Evolutionary conservation across 306 rosid genomes (phyloP).

Genomic region (Cucurbita moschata): DNA sequence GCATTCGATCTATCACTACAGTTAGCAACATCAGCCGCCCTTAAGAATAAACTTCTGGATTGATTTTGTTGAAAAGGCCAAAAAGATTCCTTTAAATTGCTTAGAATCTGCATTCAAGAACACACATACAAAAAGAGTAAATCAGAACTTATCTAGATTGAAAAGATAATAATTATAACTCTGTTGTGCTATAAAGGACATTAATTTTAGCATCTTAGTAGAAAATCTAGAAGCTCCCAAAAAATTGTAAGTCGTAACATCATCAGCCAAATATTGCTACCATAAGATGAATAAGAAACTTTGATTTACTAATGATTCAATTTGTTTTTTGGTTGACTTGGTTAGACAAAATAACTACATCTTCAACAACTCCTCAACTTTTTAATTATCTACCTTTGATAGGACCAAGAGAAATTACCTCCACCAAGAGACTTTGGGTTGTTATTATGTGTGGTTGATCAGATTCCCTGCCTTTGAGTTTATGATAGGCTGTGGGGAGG

Average conservation of each 20-base stretch:
- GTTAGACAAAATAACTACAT: neutral
- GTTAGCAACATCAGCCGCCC: slow-evolving; percentile 82
- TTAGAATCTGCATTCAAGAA: slow-evolving; percentile 46
- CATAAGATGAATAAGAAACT: no score
- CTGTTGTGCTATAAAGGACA: no score
- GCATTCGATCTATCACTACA: slow-evolving; percentile 40
- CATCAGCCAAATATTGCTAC: no score
- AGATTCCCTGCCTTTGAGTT: slow-evolving; percentile 77
- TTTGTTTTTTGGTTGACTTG: neutral
- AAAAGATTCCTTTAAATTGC: slow-evolving; percentile 62
- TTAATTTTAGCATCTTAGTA: no score
- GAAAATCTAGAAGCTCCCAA: no score
- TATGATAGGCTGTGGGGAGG: slow-evolving; percentile 75
- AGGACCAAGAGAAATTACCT: slow-evolving; percentile 28
- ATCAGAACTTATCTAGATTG: neutral
- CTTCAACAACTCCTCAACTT: neutral
- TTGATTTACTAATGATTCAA: neutral
- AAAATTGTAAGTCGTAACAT: no score
- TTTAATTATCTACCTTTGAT: neutral
- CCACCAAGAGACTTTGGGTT: slow-evolving; percentile 53
- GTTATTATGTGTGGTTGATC: slow-evolving; percentile 80
- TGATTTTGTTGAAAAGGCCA: slow-evolving; percentile 83
- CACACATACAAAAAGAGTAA: slow-evolving; percentile 6
- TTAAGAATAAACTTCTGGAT: slow-evolving; percentile 52
- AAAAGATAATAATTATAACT: neutral